Evolutionary conservation across 768 basidiomycete species (phyloP).

Genomic region (Boletellus emodensis): DNA sequence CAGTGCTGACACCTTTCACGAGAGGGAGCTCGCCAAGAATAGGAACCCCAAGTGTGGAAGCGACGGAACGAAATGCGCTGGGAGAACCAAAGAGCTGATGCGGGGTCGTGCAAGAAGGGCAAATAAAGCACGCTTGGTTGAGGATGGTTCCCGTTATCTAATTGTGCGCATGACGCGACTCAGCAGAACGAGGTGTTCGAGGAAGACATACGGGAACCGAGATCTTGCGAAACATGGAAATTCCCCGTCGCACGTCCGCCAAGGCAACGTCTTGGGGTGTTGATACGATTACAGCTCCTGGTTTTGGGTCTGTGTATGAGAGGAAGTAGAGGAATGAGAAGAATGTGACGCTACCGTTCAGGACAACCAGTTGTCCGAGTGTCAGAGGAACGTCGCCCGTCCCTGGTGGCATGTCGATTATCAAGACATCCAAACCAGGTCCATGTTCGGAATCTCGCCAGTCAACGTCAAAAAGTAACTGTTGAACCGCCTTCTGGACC

Average conservation of each 20-base stretch:
- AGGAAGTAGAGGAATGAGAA: not conserved
- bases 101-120: slow-evolving; percentile 61
- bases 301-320: not conserved
- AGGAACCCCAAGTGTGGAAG: slow-evolving; percentile 51
- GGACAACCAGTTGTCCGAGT: slow-evolving; percentile 78
- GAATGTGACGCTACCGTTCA: slow-evolving; percentile 64
- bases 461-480: slow-evolving; percentile 93
- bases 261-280: slow-evolving; percentile 95
- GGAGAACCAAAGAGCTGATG: slow-evolving; percentile 73
- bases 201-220: slow-evolving; percentile 66
- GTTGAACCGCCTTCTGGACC: slow-evolving; percentile 98
- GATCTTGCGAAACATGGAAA: slow-evolving; percentile 88
- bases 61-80: slow-evolving; percentile 55
- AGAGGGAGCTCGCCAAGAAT: slow-evolving; percentile 82
- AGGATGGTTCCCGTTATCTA: slow-evolving; percentile 85
- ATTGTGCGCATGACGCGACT: not conserved
- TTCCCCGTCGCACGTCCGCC: slow-evolving; percentile 87
- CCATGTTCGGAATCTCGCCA: slow-evolving; percentile 50
- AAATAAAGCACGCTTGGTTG: slow-evolving; percentile 84
- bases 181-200: not conserved
- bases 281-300: slow-evolving; percentile 90
- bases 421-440: slow-evolving; percentile 72
- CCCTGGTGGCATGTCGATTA: slow-evolving; percentile 95
- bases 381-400: slow-evolving; percentile 96
- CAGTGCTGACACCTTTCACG: slow-evolving; percentile 65